phyloP scores from a whole-genome alignment of 495 filamentous ascomycete species.

The Neurospora intermedia region DNA sequence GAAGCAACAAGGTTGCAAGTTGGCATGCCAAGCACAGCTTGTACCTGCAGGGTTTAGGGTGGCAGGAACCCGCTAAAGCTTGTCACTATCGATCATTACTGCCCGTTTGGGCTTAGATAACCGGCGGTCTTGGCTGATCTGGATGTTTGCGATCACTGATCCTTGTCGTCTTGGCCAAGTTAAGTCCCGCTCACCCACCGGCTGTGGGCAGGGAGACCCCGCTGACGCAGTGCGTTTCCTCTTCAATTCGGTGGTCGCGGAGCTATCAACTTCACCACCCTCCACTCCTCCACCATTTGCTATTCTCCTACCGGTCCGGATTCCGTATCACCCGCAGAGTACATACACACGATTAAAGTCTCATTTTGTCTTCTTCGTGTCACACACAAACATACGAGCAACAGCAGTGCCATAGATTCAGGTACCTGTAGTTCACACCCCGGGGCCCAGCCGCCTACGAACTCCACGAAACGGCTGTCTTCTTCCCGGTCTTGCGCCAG shows the following conservation, averaged over 20 bases:
- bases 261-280: neutral
- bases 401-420: neutral
- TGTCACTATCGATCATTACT: neutral
- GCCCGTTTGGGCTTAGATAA: neutral
- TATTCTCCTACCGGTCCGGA: neutral
- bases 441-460: neutral
- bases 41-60: neutral
- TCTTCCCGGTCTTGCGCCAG: neutral
- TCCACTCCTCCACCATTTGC: neutral
- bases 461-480: neutral
- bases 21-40: neutral
- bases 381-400: neutral
- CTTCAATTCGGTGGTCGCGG: neutral
- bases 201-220: neutral
- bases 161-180: neutral
- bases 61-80: neutral
- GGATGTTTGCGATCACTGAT: neutral
- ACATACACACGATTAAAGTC: neutral
- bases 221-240: neutral
- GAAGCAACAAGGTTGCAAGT: neutral
- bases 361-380: neutral
- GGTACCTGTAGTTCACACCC: neutral
- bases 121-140: neutral
- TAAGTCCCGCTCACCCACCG: neutral
- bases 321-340: neutral